Percentiles rank a stretch among this genome's conserved stretches.
phyloP scores from a whole-genome alignment of 352 stramenopile species.

The Thraustochytrium striatum region DNA sequence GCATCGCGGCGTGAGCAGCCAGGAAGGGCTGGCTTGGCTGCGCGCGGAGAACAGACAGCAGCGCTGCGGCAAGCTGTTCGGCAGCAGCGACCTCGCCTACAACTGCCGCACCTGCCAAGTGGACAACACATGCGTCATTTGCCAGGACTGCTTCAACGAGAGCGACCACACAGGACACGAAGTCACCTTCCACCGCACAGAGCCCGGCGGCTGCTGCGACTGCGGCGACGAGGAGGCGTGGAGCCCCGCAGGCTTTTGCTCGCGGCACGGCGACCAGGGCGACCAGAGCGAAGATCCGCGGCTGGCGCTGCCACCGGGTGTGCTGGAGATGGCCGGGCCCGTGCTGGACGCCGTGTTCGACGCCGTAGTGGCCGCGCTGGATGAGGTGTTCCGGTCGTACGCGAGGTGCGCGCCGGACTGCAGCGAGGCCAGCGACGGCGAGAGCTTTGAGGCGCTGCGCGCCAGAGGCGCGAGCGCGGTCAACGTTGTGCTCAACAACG shows the following conservation, averaged over 20 bases:
- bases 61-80: conserved; percentile 90
- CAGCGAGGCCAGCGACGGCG: conserved; percentile 45
- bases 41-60: conserved; percentile 22
- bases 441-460: conserved; percentile 55
- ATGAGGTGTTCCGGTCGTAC: conserved; percentile 44
- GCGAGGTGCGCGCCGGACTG: neutral
- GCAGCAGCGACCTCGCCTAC: conserved; percentile 94
- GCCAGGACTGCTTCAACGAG: conserved; percentile 89
- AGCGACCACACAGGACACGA: conserved; percentile 80
- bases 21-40: neutral
- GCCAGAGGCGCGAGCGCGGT: conserved; percentile 60
- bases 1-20: neutral
- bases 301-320: conserved; percentile 59
- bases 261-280: conserved; percentile 64
- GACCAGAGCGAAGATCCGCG: conserved; percentile 57
- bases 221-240: conserved; percentile 96
- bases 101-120: conserved; percentile 96
- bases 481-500: conserved; percentile 90
- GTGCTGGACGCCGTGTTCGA: conserved; percentile 70
- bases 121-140: conserved; percentile 93
- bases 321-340: conserved; percentile 65
- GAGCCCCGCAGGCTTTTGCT: conserved; percentile 87
- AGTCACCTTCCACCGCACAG: conserved; percentile 78
- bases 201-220: conserved; percentile 85
- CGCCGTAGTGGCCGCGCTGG: conserved; percentile 61